These are phyloP conservation scores for Calonectria fujianensis DNA, from an alignment of 2,329 filamentous ascomycete genomes.

Conservation along the genomic window DNA sequence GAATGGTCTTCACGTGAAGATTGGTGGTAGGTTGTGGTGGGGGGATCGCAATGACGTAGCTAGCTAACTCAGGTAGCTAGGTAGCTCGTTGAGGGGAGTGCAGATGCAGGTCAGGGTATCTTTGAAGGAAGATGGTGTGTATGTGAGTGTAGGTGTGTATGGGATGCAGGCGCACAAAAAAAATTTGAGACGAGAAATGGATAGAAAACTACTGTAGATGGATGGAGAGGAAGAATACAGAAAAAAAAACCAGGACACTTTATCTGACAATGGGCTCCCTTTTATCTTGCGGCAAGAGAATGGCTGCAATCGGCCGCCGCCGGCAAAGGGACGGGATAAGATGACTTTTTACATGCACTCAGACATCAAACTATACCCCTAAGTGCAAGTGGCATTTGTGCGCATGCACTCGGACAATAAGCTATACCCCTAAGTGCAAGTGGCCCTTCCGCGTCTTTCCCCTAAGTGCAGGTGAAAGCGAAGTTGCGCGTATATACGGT, in stretches of 20 bases:
- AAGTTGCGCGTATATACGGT: constrained; percentile 30
- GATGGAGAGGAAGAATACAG: constrained; percentile 21
- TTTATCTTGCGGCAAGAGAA: constrained; percentile 37
- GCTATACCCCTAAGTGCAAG: constrained; percentile 35
- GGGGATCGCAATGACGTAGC: constrained; percentile 50
- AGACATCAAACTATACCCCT: constrained; percentile 25
- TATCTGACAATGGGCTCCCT: constrained; percentile 46
- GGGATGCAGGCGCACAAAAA: constrained; percentile 3
- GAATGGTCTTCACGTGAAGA: constrained; percentile 44
- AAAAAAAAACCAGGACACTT: constrained; percentile 27
- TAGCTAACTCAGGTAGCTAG: constrained; percentile 32
- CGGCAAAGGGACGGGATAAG: constrained; percentile 37
- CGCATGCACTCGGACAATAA: constrained; percentile 29
- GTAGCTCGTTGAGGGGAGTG: constrained; percentile 30
- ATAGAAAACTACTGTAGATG: background rate
- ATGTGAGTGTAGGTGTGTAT: background rate
- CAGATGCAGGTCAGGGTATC: constrained; percentile 26
- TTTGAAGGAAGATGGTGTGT: constrained; percentile 18
- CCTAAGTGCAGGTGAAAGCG: constrained; percentile 37
- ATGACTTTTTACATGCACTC: constrained; percentile 27
- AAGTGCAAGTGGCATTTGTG: constrained; percentile 42
- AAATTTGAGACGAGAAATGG: constrained; percentile 18
- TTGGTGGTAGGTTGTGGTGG: constrained; percentile 46
- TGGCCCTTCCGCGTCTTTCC: constrained; percentile 28
- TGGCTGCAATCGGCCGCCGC: constrained; percentile 55